Evolutionary conservation across 345 rosid species (phyloP).

Genomic region (Arabis hirsuta): DNA sequence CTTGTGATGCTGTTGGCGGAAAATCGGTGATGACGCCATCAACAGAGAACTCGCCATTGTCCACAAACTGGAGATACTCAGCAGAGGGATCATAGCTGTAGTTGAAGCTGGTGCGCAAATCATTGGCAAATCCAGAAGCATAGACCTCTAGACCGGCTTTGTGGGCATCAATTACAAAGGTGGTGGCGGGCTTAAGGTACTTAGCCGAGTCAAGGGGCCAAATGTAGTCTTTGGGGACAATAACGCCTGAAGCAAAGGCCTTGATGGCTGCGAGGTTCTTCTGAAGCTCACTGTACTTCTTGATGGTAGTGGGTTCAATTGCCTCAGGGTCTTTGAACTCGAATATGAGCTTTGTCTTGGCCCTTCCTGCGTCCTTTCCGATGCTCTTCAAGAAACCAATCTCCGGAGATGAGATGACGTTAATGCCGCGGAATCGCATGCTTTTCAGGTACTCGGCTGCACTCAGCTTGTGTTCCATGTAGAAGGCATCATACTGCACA

Average conservation of each 20-base stretch:
- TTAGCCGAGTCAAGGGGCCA: slow-evolving; percentile 57
- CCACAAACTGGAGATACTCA: slow-evolving; percentile 72
- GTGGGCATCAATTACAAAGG: slow-evolving; percentile 81
- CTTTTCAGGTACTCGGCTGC: slow-evolving; percentile 46
- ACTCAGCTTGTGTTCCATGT: slow-evolving; percentile 62
- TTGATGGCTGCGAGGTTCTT: slow-evolving; percentile 61
- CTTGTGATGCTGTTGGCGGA: slow-evolving; percentile 74
- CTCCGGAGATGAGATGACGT: slow-evolving; percentile 75
- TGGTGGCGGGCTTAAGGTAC: slow-evolving; percentile 61
- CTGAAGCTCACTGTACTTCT: slow-evolving; percentile 55
- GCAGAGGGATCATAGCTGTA: slow-evolving; percentile 72
- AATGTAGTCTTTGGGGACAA: slow-evolving; percentile 80
- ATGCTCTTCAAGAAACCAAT: slow-evolving; percentile 74
- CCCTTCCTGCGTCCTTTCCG: slow-evolving; percentile 48
- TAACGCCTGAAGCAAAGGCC: slow-evolving; percentile 70
- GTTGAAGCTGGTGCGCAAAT: slow-evolving; percentile 52
- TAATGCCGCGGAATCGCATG: slow-evolving; percentile 28
- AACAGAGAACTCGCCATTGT: slow-evolving; percentile 61
- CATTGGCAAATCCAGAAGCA: slow-evolving; percentile 85
- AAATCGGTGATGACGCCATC: slow-evolving; percentile 89
- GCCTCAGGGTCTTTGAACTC: slow-evolving; percentile 51
- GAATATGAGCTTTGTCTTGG: slow-evolving; percentile 59
- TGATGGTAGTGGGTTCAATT: slow-evolving; percentile 70
- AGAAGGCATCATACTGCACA: slow-evolving; percentile 72
- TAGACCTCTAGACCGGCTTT: slow-evolving; percentile 69